Conservation (phyloP, 768 basidiomycete genomes). For the Russula brevipes region DNA sequence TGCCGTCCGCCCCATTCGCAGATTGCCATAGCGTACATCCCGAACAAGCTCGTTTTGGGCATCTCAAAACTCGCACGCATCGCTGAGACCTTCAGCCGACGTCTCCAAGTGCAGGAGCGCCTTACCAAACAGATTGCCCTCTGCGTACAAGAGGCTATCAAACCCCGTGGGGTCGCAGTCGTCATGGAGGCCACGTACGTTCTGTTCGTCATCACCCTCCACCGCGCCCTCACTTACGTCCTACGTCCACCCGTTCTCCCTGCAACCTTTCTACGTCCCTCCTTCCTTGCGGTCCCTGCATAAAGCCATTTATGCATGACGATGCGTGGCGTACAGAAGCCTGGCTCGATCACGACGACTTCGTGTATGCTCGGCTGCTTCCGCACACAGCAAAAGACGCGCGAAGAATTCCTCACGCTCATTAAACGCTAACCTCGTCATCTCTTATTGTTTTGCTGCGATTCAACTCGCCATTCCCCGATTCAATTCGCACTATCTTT, state of each 20-base stretch:
- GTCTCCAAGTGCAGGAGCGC: constrained; percentile 96
- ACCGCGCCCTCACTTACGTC: constrained; percentile 11
- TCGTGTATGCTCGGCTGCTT: constrained; percentile 99
- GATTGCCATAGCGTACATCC: constrained; percentile 76
- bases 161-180: constrained; percentile 95
- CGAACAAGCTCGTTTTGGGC: constrained; percentile 24
- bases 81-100: constrained; percentile 55
- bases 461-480: constrained; percentile 46
- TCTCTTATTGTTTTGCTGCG: constrained; percentile 28
- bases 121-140: constrained; percentile 96
- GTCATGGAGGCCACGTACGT: constrained; percentile 98
- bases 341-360: constrained; percentile 90
- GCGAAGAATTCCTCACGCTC: constrained; percentile 91
- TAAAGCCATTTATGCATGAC: constrained; percentile 96
- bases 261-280: background rate
- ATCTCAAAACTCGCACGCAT: constrained; percentile 24
- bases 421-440: constrained; percentile 46
- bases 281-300: background rate
- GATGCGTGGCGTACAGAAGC: constrained; percentile 99
- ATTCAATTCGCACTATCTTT: constrained; percentile 35
- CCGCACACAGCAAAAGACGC: constrained; percentile 96
- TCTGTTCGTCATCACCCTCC: constrained; percentile 4
- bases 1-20: constrained; percentile 31
- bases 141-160: constrained; percentile 97
- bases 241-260: constrained; percentile 17